Evolutionary conservation across 768 basidiomycete genomes (phyloP), one percentile per base, ranked within the genome.

Genomic region (Boletus edulis): DNA sequence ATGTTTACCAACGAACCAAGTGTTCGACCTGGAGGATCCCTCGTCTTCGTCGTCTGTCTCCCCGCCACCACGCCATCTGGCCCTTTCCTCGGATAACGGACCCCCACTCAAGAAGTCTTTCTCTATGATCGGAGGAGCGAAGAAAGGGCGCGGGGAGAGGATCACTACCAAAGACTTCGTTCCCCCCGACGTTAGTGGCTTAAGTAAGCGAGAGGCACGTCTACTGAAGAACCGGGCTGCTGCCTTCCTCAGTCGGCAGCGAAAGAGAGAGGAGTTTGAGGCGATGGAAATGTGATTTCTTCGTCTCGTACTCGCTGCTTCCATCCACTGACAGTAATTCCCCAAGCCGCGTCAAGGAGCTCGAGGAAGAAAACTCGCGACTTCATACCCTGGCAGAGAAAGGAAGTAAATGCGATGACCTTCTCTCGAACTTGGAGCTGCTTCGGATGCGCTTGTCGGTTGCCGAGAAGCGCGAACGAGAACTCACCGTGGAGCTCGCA

Each of bases 261-360:
- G 92, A 64, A 94, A 94, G 73, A 84, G 92, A 52, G 92, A 94
- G 74, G 91, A 94, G 75, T 94, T 92, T 65, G 92, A 94, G 73
- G 77, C 69, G 65, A 93, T 94, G 89, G 92, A 94, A 78, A 73
- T 88, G 90, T 93, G 75, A 75, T 88, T 85, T 52, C 64, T 55
- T 52, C 45, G 9, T 64, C 15, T 32, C 37, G n/a, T 53, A 42
- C 31, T 50, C 14, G 20, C 40, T 13, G 17, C 46, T 57, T 57
- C 49, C 35, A 35, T 62, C 51, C 37, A 51, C 43, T 72, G 50
- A 63, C 57, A 32, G 46, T 42, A 64, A 58, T 52, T 43, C 46
- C 49, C 41, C 56, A 73, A 94, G 91, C 64, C 91, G 87, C 54
- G 89, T 94, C 64, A 82, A 84, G 57, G 87, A 90, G 67, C 77